phyloP scores from a whole-genome alignment of 305 asterid species.

The Petunia hybrid region DNA sequence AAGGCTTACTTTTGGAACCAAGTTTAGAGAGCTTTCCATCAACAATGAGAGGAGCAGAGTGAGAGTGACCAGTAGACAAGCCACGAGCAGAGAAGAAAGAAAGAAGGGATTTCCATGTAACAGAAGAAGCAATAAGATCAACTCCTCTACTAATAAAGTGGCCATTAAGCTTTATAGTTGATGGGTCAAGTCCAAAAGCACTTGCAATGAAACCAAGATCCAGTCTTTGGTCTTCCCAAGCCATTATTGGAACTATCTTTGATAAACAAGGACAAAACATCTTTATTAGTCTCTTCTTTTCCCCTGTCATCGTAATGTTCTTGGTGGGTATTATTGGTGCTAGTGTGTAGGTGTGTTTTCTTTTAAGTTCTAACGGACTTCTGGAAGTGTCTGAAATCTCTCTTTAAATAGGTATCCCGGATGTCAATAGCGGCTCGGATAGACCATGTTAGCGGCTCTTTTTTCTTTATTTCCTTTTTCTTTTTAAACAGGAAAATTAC shows the following conservation, averaged over 20 bases:
- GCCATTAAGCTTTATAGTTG: constrained; percentile 73
- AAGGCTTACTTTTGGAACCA: constrained; percentile 64
- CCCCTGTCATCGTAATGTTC: constrained; percentile 36
- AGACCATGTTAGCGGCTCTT: background rate
- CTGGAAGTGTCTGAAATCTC: constrained; percentile 44
- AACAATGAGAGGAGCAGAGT: constrained; percentile 63
- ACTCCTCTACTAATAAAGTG: constrained; percentile 83
- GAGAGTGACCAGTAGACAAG: constrained; percentile 65
- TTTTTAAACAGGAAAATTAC: too few species aligned
- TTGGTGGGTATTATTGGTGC: background rate
- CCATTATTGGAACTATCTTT: constrained; percentile 47
- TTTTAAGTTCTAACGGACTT: constrained; percentile 38
- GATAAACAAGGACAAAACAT: constrained; percentile 62
- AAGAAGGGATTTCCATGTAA: constrained; percentile 85
- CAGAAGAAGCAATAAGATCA: constrained; percentile 73
- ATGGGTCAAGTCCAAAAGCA: constrained; percentile 79
- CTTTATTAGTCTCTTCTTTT: constrained; percentile 48
- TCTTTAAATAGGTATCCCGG: background rate
- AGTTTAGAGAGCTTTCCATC: constrained; percentile 65
- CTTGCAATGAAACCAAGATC: constrained; percentile 78
- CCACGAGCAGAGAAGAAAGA: constrained; percentile 76
- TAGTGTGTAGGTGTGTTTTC: background rate
- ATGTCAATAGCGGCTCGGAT: background rate
- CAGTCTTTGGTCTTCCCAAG: constrained; percentile 63
- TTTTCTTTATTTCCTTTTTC: background rate